Percentiles rank a stretch among this genome's conserved stretches.
These are phyloP conservation scores for Saccharomycopsis hybrid DNA, from an alignment of 1,139 yeast species.

Conservation along the genomic window DNA sequence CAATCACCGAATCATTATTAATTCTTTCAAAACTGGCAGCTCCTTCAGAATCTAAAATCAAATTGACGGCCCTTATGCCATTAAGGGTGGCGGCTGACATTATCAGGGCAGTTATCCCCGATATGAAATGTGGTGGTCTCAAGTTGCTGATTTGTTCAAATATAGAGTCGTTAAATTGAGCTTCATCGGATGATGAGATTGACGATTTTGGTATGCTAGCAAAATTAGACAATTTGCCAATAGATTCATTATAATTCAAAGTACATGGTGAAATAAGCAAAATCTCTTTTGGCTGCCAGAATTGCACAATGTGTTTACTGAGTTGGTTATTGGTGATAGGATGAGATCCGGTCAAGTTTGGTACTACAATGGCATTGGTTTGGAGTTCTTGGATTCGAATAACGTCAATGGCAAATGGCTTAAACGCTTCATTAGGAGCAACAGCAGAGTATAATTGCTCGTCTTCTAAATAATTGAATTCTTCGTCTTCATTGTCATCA, in stretches of 20 bases:
- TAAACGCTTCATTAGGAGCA: conserved; percentile 16
- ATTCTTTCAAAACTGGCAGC: conserved; percentile 17
- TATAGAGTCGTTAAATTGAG: background rate
- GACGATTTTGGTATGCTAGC: background rate
- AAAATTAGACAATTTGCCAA: conserved; percentile 12
- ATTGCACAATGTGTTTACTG: background rate
- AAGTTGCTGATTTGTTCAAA: conserved; percentile 24
- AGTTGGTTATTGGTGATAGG: conserved; percentile 20
- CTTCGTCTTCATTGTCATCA: conserved; percentile 21
- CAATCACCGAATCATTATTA: conserved; percentile 7
- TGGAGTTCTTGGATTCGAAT: conserved; percentile 29
- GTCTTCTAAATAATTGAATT: conserved; percentile 38
- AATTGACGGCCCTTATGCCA: conserved; percentile 2
- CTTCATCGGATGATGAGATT: background rate
- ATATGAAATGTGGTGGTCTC: conserved; percentile 49
- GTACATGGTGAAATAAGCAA: conserved; percentile 16
- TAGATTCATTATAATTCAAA: conserved; percentile 12
- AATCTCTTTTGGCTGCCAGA: conserved; percentile 5
- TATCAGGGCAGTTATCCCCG: conserved; percentile 45
- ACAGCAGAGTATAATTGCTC: conserved; percentile 41
- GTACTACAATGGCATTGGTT: conserved; percentile 6
- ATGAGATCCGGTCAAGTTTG: conserved; percentile 14
- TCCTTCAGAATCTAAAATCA: conserved; percentile 18
- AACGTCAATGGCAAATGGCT: conserved; percentile 9
- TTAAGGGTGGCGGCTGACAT: conserved; percentile 27